Conservation (phyloP, 495 filamentous ascomycete species). For the Sporormia fimetaria region DNA sequence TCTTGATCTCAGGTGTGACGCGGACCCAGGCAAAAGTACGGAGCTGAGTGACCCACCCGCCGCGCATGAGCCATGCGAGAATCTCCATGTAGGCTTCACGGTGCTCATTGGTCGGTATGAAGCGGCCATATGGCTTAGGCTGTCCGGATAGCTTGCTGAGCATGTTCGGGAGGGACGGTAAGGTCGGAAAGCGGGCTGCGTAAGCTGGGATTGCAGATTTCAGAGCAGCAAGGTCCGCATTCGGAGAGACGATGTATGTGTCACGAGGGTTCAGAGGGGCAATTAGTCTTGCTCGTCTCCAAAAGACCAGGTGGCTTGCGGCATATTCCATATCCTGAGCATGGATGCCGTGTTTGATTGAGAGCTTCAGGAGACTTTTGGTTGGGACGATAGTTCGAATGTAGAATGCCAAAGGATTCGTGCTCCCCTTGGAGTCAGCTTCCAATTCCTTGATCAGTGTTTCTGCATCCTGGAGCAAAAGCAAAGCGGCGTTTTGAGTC, state of each 20-base stretch:
- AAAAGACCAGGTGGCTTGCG: conserved; percentile 86
- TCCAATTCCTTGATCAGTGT: conserved; percentile 76
- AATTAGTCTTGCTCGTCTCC: conserved; percentile 83
- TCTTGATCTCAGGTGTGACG: conserved; percentile 50
- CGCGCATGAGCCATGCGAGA: conserved; percentile 81
- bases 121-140: conserved; percentile 65
- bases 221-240: conserved; percentile 68
- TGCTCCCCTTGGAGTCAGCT: conserved; percentile 55
- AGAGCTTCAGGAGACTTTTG: conserved; percentile 54
- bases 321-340: conserved; percentile 70
- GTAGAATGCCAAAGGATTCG: conserved; percentile 66
- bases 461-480: conserved; percentile 75
- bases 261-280: conserved; percentile 81
- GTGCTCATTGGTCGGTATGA: conserved; percentile 83
- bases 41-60: conserved; percentile 85
- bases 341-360: conserved; percentile 57
- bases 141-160: conserved; percentile 62
- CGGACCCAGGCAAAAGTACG: conserved; percentile 77
- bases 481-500: conserved; percentile 73
- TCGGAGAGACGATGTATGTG: conserved; percentile 87
- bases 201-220: conserved; percentile 61
- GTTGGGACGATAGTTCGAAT: conserved; percentile 73
- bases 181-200: conserved; percentile 62
- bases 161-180: conserved; percentile 74
- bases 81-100: conserved; percentile 78